These are phyloP conservation scores for Saccharomycopsis sp. DNA, from an alignment of 805 yeast genomes.

Conservation along the genomic window DNA sequence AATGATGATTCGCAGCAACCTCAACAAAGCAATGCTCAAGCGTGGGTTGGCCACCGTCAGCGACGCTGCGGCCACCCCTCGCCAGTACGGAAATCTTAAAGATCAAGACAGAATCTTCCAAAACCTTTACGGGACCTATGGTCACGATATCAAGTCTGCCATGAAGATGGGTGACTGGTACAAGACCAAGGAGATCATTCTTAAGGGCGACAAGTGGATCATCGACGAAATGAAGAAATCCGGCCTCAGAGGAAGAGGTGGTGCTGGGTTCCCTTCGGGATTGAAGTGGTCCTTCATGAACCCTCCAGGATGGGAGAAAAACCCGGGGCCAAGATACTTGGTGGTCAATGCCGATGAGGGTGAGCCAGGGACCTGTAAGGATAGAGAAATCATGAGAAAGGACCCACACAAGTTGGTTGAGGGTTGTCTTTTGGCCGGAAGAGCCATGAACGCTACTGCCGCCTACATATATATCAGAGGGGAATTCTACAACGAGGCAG, in stretches of 20 bases:
- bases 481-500: slow-evolving; percentile 81
- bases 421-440: slow-evolving; percentile 84
- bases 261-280: slow-evolving; percentile 91
- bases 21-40: slow-evolving; percentile 4
- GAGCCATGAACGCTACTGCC: slow-evolving; percentile 91
- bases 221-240: slow-evolving; percentile 80
- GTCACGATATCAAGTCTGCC: slow-evolving; percentile 67
- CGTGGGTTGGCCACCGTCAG: slow-evolving; percentile 34
- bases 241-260: slow-evolving; percentile 87
- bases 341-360: slow-evolving; percentile 94
- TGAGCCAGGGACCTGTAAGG: slow-evolving; percentile 92
- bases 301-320: slow-evolving; percentile 93
- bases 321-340: slow-evolving; percentile 79
- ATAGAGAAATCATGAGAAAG: slow-evolving; percentile 83
- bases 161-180: slow-evolving; percentile 86
- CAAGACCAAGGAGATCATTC: slow-evolving; percentile 77
- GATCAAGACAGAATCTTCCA: slow-evolving; percentile 87
- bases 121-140: slow-evolving; percentile 70
- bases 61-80: slow-evolving; percentile 39
- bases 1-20: neutral
- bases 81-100: slow-evolving; percentile 64
- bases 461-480: slow-evolving; percentile 90
- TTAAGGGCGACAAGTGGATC: slow-evolving; percentile 86
- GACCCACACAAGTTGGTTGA: slow-evolving; percentile 89
- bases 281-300: slow-evolving; percentile 91